Percentiles rank a stretch among this genome's conserved stretches.
Evolutionary conservation across 2,329 filamentous ascomycete species (phyloP).

Genomic region (Thyridium curvatum): DNA sequence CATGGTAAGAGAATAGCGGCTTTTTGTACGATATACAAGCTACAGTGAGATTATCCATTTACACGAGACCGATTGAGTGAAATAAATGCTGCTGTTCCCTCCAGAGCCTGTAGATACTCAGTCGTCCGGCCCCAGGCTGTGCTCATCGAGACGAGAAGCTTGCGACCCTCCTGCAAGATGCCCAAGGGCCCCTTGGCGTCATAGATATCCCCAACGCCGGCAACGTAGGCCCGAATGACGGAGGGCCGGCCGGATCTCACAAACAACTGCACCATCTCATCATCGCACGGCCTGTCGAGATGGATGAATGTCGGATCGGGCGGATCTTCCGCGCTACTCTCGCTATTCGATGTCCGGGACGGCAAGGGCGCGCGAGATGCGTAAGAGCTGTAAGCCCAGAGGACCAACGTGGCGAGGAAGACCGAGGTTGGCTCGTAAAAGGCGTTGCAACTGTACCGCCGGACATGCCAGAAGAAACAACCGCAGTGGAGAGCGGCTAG

Average conservation of each 20-base stretch:
- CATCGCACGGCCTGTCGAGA: conserved; percentile 46
- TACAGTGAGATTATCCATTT: no score
- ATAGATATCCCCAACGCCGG: conserved; percentile 41
- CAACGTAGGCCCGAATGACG: conserved; percentile 40
- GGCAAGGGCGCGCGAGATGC: conserved; percentile 2
- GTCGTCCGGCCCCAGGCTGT: no score
- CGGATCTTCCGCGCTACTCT: no score
- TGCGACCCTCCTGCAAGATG: no score
- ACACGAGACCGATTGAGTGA: no score
- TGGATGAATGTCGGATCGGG: conserved; percentile 33
- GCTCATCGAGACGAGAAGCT: no score
- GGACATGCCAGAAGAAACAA: conserved; percentile 36
- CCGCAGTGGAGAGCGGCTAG: conserved; percentile 37
- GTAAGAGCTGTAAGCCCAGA: conserved; percentile 30
- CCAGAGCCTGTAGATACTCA: no score
- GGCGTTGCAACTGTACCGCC: conserved; percentile 31
- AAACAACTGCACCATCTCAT: conserved; percentile 48
- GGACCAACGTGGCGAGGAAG: conserved; percentile 27
- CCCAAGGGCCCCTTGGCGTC: neutral
- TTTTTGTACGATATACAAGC: no score
- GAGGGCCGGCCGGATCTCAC: conserved; percentile 35
- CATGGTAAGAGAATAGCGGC: no score
- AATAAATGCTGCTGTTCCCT: no score
- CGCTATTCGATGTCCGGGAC: neutral
- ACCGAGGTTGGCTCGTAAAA: conserved; percentile 32